Percentiles rank a stretch among this genome's conserved stretches.
These are phyloP conservation scores for Trypanosoma avium DNA, from an alignment of 208 protist genomes.

Conservation along the genomic window DNA sequence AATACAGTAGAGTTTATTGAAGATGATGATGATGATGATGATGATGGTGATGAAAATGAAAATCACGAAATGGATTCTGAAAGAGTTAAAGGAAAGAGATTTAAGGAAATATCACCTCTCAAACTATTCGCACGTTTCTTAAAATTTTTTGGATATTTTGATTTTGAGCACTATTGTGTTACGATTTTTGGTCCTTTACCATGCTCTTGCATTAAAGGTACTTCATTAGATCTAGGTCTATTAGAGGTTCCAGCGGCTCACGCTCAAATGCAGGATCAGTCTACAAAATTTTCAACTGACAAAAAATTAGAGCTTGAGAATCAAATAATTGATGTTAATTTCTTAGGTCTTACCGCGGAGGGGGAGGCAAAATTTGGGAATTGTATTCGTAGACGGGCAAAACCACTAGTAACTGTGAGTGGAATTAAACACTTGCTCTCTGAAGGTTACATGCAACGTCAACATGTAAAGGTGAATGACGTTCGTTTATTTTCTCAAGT, in stretches of 20 bases:
- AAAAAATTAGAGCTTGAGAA: too few relatives aligned
- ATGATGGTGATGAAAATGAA: slow-evolving; percentile 24
- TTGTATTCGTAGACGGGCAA: slow-evolving; percentile 52
- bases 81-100: background rate
- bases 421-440: slow-evolving; percentile 71
- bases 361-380: slow-evolving; percentile 60
- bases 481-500: slow-evolving; percentile 11
- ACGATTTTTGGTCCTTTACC: slow-evolving; percentile 79
- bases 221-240: slow-evolving; percentile 52
- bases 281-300: slow-evolving; percentile 11
- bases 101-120: slow-evolving; percentile 40
- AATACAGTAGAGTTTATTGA: slow-evolving; percentile 88
- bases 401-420: slow-evolving; percentile 72
- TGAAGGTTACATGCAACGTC: slow-evolving; percentile 44
- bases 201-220: slow-evolving; percentile 47
- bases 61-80: slow-evolving; percentile 2
- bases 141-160: slow-evolving; percentile 82
- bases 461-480: slow-evolving; percentile 29
- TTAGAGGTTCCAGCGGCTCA: slow-evolving; percentile 60
- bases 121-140: slow-evolving; percentile 71
- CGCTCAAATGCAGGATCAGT: slow-evolving; percentile 5
- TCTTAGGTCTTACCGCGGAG: slow-evolving; percentile 68
- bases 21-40: slow-evolving; percentile 39
- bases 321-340: slow-evolving; percentile 16
- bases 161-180: slow-evolving; percentile 77